Percentiles rank a stretch among this genome's conserved stretches.
Evolutionary conservation across 2,329 filamentous ascomycete genomes (phyloP).

Genomic region (Teratosphaeria viscida): DNA sequence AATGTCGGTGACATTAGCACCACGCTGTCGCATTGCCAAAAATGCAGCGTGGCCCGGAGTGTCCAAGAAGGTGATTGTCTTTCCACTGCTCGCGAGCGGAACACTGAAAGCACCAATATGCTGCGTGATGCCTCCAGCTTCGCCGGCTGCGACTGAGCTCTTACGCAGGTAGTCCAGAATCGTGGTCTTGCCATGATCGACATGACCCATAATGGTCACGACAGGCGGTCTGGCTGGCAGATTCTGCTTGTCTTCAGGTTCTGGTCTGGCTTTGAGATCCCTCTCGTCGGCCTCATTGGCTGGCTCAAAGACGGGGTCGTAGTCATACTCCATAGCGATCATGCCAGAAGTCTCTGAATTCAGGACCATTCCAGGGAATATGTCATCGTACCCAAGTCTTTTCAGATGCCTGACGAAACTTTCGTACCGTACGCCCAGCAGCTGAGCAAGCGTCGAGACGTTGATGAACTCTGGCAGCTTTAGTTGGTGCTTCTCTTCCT

Average conservation of each 20-base stretch:
- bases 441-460: slow-evolving; percentile 67
- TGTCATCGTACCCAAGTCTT: slow-evolving; percentile 81
- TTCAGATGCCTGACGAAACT: slow-evolving; percentile 66
- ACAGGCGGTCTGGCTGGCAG: slow-evolving; percentile 76
- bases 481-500: slow-evolving; percentile 31
- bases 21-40: slow-evolving; percentile 87
- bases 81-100: slow-evolving; percentile 60
- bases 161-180: slow-evolving; percentile 88
- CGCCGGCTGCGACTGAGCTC: slow-evolving; percentile 78
- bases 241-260: slow-evolving; percentile 33
- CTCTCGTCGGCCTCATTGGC: slow-evolving; percentile 43
- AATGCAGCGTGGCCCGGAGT: slow-evolving; percentile 96
- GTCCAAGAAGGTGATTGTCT: slow-evolving; percentile 90
- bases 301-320: slow-evolving; percentile 59
- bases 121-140: slow-evolving; percentile 95
- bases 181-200: slow-evolving; percentile 97
- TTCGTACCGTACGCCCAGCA: slow-evolving; percentile 59
- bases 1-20: slow-evolving; percentile 92
- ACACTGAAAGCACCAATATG: slow-evolving; percentile 98
- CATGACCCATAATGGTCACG: slow-evolving; percentile 98
- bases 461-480: slow-evolving; percentile 85
- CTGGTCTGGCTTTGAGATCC: slow-evolving; percentile 62
- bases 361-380: slow-evolving; percentile 72
- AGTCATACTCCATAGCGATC: slow-evolving; percentile 86
- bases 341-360: slow-evolving; percentile 84